Percentiles rank a stretch among this genome's conserved stretches.
phyloP scores from a whole-genome alignment of 176 grass and related monocot species.

The Elaeis guineensis region DNA sequence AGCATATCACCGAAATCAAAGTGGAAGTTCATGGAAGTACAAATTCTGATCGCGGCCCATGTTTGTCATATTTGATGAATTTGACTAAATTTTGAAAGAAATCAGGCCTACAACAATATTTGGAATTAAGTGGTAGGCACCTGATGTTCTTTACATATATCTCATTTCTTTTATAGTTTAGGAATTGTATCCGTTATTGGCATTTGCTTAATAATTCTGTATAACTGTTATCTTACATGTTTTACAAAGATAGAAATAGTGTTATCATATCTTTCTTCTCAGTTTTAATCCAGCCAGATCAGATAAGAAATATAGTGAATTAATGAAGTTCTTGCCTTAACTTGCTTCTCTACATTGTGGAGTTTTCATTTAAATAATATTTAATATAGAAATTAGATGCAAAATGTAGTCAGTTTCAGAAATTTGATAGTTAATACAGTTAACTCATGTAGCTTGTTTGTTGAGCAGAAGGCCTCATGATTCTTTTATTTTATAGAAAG shows the following conservation, averaged over 20 bases:
- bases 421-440: no score
- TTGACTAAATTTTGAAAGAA: slow-evolving; percentile 28
- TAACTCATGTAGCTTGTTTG: no score
- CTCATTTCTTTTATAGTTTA: neutral
- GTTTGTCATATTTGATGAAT: slow-evolving; percentile 26
- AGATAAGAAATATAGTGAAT: no score
- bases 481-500: no score
- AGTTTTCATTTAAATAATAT: no score
- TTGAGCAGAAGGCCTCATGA: no score
- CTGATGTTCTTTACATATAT: neutral
- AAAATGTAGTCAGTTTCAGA: no score
- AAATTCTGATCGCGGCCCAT: slow-evolving; percentile 20
- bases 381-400: no score
- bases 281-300: no score
- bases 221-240: neutral
- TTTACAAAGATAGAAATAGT: slow-evolving; percentile 2
- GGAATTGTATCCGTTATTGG: neutral
- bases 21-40: neutral
- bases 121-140: neutral
- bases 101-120: neutral
- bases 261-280: no score
- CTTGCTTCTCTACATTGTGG: no score
- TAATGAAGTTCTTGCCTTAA: no score
- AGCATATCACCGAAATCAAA: slow-evolving; percentile 18
- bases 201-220: neutral